Conservation (phyloP, 345 rosid genomes). For the Citropsis articulata region DNA sequence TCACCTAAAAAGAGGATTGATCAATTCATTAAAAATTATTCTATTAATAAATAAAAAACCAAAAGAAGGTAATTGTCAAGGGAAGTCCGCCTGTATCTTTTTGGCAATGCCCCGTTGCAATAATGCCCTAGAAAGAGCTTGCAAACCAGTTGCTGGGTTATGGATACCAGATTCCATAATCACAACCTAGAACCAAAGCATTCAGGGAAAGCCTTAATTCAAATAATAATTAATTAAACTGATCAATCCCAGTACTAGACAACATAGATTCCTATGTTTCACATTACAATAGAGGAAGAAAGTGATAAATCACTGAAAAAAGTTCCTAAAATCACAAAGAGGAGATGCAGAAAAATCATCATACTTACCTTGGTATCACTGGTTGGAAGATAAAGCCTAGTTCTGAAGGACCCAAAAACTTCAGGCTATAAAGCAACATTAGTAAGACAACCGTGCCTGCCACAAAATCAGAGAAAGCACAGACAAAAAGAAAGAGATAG, state of each 20-base stretch:
- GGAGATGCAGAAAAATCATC: not conserved
- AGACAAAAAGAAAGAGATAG: constrained; percentile 3
- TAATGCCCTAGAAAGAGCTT: constrained; percentile 81
- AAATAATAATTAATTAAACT: constrained; percentile 4
- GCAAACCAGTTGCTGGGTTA: constrained; percentile 68
- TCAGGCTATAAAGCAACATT: constrained; percentile 52
- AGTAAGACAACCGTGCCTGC: constrained; percentile 1
- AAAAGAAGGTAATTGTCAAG: not conserved
- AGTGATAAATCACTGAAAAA: not conserved
- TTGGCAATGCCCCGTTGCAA: constrained; percentile 78
- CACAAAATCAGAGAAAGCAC: not conserved
- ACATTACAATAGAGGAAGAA: not conserved
- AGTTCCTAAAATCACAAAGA: not conserved
- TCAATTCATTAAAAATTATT: not conserved
- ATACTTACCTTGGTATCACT: constrained; percentile 93
- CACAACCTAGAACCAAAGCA: constrained; percentile 54
- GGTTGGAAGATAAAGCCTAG: constrained; percentile 88
- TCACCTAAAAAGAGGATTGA: constrained; percentile 50
- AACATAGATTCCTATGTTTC: not conserved
- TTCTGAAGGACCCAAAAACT: constrained; percentile 83
- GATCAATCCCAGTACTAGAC: not conserved
- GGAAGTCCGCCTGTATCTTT: constrained; percentile 57
- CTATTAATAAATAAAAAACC: not conserved
- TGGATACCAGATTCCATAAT: constrained; percentile 70
- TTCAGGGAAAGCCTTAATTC: constrained; percentile 1